Evolutionary conservation across 2,329 filamentous ascomycete genomes (phyloP).

Genomic region (Monosporascus cannonballus): DNA sequence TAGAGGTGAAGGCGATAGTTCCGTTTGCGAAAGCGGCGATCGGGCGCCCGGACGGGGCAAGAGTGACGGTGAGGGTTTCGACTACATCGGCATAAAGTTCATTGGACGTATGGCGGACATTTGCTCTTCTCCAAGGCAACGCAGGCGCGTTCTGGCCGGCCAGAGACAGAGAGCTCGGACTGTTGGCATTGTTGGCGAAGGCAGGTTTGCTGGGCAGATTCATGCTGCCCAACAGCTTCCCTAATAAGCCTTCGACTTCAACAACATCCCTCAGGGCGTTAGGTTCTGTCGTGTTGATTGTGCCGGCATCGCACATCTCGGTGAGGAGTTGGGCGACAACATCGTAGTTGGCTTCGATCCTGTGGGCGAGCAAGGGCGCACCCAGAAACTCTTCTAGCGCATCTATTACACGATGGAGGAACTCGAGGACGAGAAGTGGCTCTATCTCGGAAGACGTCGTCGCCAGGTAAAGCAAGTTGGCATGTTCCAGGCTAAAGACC

Average conservation of each 20-base stretch:
- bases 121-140: conserved; percentile 82
- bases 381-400: conserved; percentile 91
- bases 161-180: conserved; percentile 33
- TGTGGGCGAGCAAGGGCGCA: conserved; percentile 74
- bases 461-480: conserved; percentile 78
- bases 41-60: conserved; percentile 84
- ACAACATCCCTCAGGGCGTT: conserved; percentile 89
- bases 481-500: conserved; percentile 82
- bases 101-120: conserved; percentile 93
- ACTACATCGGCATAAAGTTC: conserved; percentile 96
- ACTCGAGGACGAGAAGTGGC: conserved; percentile 85
- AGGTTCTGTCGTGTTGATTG: conserved; percentile 84
- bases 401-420: conserved; percentile 88
- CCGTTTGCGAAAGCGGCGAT: conserved; percentile 84
- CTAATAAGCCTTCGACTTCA: conserved; percentile 85
- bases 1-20: conserved; percentile 89
- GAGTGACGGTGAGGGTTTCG: conserved; percentile 79
- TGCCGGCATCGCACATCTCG: conserved; percentile 94
- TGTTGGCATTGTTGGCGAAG: conserved; percentile 32
- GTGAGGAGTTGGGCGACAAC: conserved; percentile 86
- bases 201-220: conserved; percentile 60
- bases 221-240: conserved; percentile 82
- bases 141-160: conserved; percentile 43
- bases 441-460: conserved; percentile 84
- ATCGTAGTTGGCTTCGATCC: conserved; percentile 88